A percentile compares a stretch with the other conserved stretches of the same genome.
These are phyloP conservation scores for Kodamaea kaohsiungensis DNA, from an alignment of 805 yeast genomes.

Conservation along the genomic window DNA sequence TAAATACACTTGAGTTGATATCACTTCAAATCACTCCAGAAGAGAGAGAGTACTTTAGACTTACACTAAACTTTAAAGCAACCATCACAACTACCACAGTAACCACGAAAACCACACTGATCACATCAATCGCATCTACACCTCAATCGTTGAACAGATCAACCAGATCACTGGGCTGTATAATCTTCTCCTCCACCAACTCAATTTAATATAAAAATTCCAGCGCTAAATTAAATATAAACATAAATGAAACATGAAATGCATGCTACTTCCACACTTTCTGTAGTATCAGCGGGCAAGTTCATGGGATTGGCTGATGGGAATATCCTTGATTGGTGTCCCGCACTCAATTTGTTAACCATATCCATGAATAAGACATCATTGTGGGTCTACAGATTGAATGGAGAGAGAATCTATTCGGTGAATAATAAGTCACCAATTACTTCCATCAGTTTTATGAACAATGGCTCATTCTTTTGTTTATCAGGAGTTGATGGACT, in stretches of 20 bases:
- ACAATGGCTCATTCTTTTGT: slow-evolving; percentile 43
- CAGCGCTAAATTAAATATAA: too few species aligned
- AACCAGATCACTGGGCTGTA: too few species aligned
- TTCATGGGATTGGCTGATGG: slow-evolving; percentile 35
- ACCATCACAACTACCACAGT: too few species aligned
- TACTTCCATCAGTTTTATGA: slow-evolving; percentile 31
- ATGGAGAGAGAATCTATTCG: slow-evolving; percentile 55
- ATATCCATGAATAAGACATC: slow-evolving; percentile 52
- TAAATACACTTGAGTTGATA: too few species aligned
- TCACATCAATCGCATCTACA: too few species aligned
- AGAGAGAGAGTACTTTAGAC: too few species aligned
- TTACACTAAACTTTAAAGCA: too few species aligned
- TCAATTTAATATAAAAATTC: neutral
- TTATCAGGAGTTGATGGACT: slow-evolving; percentile 46
- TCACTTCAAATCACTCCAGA: too few species aligned
- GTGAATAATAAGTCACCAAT: slow-evolving; percentile 38
- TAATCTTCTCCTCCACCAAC: too few species aligned
- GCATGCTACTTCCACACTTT: neutral
- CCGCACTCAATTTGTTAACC: slow-evolving; percentile 54
- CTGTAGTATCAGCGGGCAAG: slow-evolving; percentile 8
- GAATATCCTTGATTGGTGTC: slow-evolving; percentile 47
- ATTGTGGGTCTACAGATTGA: slow-evolving; percentile 51
- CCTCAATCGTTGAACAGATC: too few species aligned
- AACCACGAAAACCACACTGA: too few species aligned
- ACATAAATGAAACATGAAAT: neutral